These are phyloP conservation scores for Cokeromyces recurvatus DNA, from an alignment of 371 early-diverging fungal species.

Conservation along the genomic window DNA sequence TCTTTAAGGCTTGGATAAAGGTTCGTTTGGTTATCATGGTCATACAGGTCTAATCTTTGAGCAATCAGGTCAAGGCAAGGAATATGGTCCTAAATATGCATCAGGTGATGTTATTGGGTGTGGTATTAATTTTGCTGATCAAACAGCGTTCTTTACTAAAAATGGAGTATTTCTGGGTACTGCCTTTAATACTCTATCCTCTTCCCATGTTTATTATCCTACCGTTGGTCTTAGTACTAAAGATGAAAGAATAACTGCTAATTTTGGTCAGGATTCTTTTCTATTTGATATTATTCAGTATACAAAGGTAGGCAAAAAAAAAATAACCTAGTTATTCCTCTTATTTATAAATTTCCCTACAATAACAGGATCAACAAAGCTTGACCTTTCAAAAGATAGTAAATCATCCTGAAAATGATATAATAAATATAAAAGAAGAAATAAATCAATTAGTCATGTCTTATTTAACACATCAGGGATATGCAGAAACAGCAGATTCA, in stretches of 20 bases:
- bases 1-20: constrained; percentile 61
- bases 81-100: constrained; percentile 71
- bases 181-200: constrained; percentile 15
- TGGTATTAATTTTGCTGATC: constrained; percentile 76
- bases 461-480: constrained; percentile 79
- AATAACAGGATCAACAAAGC: too few relatives aligned
- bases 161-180: constrained; percentile 82
- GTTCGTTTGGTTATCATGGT: constrained; percentile 85
- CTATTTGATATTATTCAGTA: constrained; percentile 82
- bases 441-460: constrained; percentile 59
- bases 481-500: constrained; percentile 61
- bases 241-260: constrained; percentile 81
- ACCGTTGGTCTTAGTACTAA: constrained; percentile 86
- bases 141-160: constrained; percentile 82
- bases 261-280: constrained; percentile 89
- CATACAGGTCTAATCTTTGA: constrained; percentile 68
- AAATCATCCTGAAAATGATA: too few relatives aligned
- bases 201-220: constrained; percentile 60
- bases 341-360: too few relatives aligned
- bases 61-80: constrained; percentile 38
- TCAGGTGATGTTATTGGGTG: constrained; percentile 82
- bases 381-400: too few relatives aligned
- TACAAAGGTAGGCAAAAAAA: constrained; percentile 53
- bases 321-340: too few relatives aligned
- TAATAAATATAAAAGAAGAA: neutral